Evolutionary conservation across 2,329 filamentous ascomycete species (phyloP), one percentile per base, ranked within the genome.

Genomic region (Whalleya microplaca): DNA sequence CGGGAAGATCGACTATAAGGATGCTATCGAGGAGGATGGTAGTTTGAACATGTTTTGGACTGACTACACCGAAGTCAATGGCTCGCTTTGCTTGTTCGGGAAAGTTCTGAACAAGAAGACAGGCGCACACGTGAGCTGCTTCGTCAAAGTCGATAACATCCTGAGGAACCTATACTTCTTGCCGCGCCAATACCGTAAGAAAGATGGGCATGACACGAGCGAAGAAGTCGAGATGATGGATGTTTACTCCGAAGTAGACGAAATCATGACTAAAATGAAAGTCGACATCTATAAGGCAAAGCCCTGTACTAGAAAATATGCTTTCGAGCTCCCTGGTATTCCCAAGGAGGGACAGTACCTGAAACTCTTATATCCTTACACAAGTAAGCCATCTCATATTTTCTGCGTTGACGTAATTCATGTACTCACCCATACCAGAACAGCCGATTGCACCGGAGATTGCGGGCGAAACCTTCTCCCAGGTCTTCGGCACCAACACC

Each of bases 21-120:
- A 96, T 73, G 92, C 91, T n/a, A 77, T 96, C n/a, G 94, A 98
- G 72, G 87, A 91, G 61, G 93, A 99, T 69, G 95, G 94, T 37
- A 96, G 90, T 65, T 80, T 99, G 27, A 88, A 89, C 64, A 92
- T 99, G 78, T 99, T 97, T 78, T 99, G 95, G 95, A 89, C 91
- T 7, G 95, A 99, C 74, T 99, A 96, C 69, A 92, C 89, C 0
- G 95, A 99, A 71, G 80, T 96, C 71, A 92, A 93, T 67, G 94
- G 94, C 56, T 95, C 88, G 65, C 79, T 99, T 9, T 98, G 92
- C 72, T 82, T 99, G 10, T 98, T 99, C 70, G 95, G 95, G 62
- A 99, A 99, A 71, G 94, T 97, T 21, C 86, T 92, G 67, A 92
- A 97, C 77, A 96, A 93, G 73, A 89, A 87, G 67, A 91, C 85